Evolutionary conservation across 306 rosid genomes (phyloP).

Genomic region (Prosopis cineraria): DNA sequence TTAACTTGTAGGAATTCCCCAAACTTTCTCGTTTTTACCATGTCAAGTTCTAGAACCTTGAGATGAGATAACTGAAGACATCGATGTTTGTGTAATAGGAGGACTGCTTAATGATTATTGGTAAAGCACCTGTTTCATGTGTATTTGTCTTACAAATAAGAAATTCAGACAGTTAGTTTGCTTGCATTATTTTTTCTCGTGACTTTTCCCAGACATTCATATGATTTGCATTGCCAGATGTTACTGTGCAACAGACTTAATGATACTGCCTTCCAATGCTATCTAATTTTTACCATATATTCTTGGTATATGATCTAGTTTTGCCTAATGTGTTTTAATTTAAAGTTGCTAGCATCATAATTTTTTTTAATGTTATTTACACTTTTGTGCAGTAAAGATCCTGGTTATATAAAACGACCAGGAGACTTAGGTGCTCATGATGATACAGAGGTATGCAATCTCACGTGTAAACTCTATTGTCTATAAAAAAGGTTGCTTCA

Average conservation of each 20-base stretch:
- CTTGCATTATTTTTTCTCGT: slow-evolving; percentile 22
- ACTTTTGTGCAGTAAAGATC: slow-evolving; percentile 73
- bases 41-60: neutral
- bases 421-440: slow-evolving; percentile 58
- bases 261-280: slow-evolving; percentile 9
- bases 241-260: neutral
- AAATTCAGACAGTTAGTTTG: slow-evolving; percentile 5
- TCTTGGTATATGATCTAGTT: slow-evolving; percentile 10
- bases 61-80: slow-evolving; percentile 17
- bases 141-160: neutral
- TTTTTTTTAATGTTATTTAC: slow-evolving; percentile 31
- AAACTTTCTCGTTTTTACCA: slow-evolving; percentile 10
- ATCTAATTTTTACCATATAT: slow-evolving; percentile 12
- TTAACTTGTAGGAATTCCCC: slow-evolving; percentile 7
- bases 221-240: neutral
- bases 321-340: slow-evolving; percentile 15
- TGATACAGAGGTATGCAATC: slow-evolving; percentile 63
- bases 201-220: slow-evolving; percentile 16
- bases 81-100: neutral
- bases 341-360: neutral
- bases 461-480: slow-evolving; percentile 12
- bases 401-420: slow-evolving; percentile 75
- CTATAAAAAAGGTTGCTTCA: slow-evolving; percentile 1
- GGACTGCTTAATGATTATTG: neutral
- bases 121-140: slow-evolving; percentile 11